Conservation (phyloP, 2,329 filamentous ascomycete genomes). For the Chrysosporium queenslandicum region DNA sequence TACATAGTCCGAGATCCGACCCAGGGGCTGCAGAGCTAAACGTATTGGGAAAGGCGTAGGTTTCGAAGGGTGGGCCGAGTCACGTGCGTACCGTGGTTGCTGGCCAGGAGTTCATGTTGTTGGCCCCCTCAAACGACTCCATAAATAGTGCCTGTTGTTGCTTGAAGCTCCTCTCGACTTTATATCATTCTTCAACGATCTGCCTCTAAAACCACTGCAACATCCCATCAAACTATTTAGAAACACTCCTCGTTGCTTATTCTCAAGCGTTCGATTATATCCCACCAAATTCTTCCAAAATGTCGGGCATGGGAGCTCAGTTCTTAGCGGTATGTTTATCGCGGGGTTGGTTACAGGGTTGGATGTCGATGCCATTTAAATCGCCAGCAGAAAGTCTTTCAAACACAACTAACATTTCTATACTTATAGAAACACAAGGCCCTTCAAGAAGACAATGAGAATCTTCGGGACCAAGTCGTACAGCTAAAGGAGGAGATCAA, state of each 20-base stretch:
- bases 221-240: not conserved
- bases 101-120: not conserved
- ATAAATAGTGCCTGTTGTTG: slow-evolving; percentile 5
- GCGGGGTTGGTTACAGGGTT: slow-evolving; percentile 3
- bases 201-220: not conserved
- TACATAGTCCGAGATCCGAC: too few relatives aligned
- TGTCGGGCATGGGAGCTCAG: slow-evolving; percentile 12
- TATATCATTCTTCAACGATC: not conserved
- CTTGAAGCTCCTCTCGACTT: not conserved
- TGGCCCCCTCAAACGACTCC: not conserved
- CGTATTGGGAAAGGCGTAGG: not conserved
- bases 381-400: not conserved
- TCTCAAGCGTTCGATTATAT: not conserved
- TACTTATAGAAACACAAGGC: slow-evolving; percentile 34
- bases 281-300: not conserved
- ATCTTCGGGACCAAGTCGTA: slow-evolving; percentile 68
- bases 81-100: not conserved
- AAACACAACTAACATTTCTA: not conserved
- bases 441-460: slow-evolving; percentile 89
- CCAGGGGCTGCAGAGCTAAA: too few relatives aligned
- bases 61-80: not conserved
- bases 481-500: slow-evolving; percentile 84
- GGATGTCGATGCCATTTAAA: not conserved
- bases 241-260: not conserved
- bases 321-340: slow-evolving; percentile 12